Conservation (phyloP, 2,329 filamentous ascomycete species). For the Fusarium xyrophilum region DNA sequence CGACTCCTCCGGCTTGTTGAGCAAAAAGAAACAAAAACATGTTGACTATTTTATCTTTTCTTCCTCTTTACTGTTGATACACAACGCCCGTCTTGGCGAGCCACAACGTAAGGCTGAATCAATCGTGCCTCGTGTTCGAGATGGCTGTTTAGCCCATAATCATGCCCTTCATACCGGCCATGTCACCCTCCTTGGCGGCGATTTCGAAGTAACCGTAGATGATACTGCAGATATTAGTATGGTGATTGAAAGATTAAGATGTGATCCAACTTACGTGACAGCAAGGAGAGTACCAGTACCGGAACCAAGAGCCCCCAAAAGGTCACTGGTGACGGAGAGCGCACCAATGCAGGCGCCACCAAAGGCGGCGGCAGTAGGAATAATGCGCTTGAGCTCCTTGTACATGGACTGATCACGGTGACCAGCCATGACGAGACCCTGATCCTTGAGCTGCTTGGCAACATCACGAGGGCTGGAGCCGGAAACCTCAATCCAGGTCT, state of each 20-base stretch:
- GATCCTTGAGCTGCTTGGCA: conserved; percentile 99
- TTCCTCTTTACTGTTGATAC: conserved; percentile 42
- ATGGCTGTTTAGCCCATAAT: conserved; percentile 66
- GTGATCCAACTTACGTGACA: conserved; percentile 81
- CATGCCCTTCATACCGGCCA: conserved; percentile 80
- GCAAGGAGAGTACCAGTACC: conserved; percentile 98
- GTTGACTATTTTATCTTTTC: conserved; percentile 43
- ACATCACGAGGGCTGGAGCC: conserved; percentile 97
- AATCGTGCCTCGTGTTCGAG: conserved; percentile 29
- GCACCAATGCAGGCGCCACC: conserved; percentile 99
- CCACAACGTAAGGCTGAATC: conserved; percentile 32
- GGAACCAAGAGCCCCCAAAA: conserved; percentile 93
- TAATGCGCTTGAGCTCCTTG: conserved; percentile 99
- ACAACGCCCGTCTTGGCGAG: conserved; percentile 30
- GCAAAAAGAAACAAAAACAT: conserved; percentile 41
- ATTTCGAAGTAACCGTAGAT: conserved; percentile 99
- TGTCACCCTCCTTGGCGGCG: conserved; percentile 96
- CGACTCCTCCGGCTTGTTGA: conserved; percentile 37
- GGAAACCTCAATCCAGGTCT: conserved; percentile 99
- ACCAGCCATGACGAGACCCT: conserved; percentile 98
- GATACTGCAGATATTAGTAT: conserved; percentile 68
- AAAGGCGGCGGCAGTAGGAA: conserved; percentile 96
- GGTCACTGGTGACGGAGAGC: conserved; percentile 92
- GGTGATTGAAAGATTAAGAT: conserved; percentile 36
- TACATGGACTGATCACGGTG: conserved; percentile 99